Percentiles rank a stretch among this genome's conserved stretches.
These are phyloP conservation scores for Talaromyces nanjingensis DNA, from an alignment of 495 filamentous ascomycete species.

Conservation along the genomic window DNA sequence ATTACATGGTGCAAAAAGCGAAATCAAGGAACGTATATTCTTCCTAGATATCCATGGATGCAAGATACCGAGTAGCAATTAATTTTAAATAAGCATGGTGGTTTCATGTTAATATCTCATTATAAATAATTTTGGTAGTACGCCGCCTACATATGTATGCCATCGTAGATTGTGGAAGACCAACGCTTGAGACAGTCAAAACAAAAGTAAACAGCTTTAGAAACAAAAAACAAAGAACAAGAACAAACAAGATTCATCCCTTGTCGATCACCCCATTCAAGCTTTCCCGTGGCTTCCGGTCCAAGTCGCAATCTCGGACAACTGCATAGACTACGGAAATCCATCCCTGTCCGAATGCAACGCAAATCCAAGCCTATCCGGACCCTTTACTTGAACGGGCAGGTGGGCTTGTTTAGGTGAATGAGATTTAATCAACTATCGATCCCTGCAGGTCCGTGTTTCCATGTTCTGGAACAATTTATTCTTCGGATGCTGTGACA, in stretches of 20 bases:
- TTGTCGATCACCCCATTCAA: neutral
- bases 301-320: neutral
- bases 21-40: neutral
- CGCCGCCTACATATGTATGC: too few relatives aligned
- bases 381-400: neutral
- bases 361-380: neutral
- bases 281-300: neutral
- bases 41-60: too few relatives aligned
- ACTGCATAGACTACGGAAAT: neutral
- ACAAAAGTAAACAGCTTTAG: too few relatives aligned
- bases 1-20: neutral
- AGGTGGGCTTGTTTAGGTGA: neutral
- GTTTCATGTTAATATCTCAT: too few relatives aligned
- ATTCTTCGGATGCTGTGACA: neutral
- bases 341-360: neutral
- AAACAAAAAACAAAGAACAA: neutral
- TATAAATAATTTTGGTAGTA: too few relatives aligned
- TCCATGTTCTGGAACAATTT: neutral
- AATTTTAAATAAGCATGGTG: too few relatives aligned
- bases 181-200: too few relatives aligned
- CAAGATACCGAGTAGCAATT: neutral
- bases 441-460: neutral
- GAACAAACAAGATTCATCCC: neutral
- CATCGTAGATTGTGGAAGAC: too few relatives aligned
- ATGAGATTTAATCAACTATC: neutral